Evolutionary conservation across 2,329 filamentous ascomycete genomes (phyloP).

Genomic region (Penicillium sp.): DNA sequence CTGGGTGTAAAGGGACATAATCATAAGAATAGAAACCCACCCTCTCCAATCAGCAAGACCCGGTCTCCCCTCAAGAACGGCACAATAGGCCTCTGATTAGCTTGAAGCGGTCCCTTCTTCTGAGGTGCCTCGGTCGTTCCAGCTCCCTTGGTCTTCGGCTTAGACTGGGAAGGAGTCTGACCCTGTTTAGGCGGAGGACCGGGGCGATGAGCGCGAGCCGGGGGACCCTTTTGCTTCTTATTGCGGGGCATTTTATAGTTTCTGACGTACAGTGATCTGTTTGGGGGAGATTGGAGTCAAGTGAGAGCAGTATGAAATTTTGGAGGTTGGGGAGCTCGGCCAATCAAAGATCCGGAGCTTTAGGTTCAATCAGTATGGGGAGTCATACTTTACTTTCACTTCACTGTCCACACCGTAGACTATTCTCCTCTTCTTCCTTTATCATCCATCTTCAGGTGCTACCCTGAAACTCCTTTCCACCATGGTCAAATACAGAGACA

Average conservation of each 20-base stretch:
- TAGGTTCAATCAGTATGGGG: no score
- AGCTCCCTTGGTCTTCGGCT: not conserved
- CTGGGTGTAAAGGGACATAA: slow-evolving; percentile 2
- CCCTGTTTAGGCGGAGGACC: slow-evolving; percentile 9
- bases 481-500: no score
- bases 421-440: no score
- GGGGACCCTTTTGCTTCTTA: slow-evolving; percentile 21
- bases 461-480: no score
- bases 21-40: slow-evolving; percentile 29
- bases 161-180: slow-evolving; percentile 2
- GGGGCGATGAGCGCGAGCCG: slow-evolving; percentile 9
- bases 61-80: slow-evolving; percentile 45
- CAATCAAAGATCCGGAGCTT: no score
- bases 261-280: not conserved
- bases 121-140: not conserved
- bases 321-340: not conserved
- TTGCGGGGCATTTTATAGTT: slow-evolving; percentile 21
- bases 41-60: slow-evolving; percentile 47
- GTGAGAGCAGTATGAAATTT: not conserved
- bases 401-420: no score
- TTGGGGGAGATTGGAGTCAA: not conserved
- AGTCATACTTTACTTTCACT: no score
- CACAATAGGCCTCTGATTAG: slow-evolving; percentile 34
- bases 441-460: no score
- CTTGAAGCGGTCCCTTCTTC: slow-evolving; percentile 21